A percentile compares a stretch with the other conserved stretches of the same genome.
phyloP scores from a whole-genome alignment of 2,329 filamentous ascomycete species.

The Calonectria leucothoes region DNA sequence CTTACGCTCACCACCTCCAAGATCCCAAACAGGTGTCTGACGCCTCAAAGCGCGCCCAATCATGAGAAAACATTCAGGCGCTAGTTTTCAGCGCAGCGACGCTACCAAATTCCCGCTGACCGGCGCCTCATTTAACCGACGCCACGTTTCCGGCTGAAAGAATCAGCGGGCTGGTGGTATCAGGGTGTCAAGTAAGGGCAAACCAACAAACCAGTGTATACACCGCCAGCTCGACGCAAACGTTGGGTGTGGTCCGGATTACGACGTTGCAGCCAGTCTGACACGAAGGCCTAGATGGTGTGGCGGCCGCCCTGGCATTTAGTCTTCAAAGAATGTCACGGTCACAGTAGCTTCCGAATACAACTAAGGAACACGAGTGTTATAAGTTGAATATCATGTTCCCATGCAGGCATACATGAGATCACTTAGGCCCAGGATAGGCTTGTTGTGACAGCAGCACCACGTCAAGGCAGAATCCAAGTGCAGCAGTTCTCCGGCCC shows the following conservation, averaged over 20 bases:
- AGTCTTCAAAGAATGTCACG: neutral
- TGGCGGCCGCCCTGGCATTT: neutral
- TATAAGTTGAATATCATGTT: too few relatives aligned
- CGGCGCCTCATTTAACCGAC: neutral
- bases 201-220: neutral
- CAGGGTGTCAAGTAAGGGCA: neutral
- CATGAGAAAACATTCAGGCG: neutral
- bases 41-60: neutral
- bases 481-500: too few relatives aligned
- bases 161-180: neutral
- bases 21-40: neutral
- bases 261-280: neutral
- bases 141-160: neutral
- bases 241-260: neutral
- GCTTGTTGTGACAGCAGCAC: too few relatives aligned
- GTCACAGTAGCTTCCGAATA: neutral
- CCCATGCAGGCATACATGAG: too few relatives aligned
- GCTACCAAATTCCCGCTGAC: neutral
- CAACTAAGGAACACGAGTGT: neutral
- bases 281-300: neutral
- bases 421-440: too few relatives aligned
- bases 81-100: neutral
- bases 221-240: too few relatives aligned
- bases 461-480: too few relatives aligned
- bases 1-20: neutral